A percentile compares a stretch with the other conserved stretches of the same genome.
These are phyloP conservation scores for Evansstolkia leycettana DNA, from an alignment of 495 filamentous ascomycete genomes.

Conservation along the genomic window DNA sequence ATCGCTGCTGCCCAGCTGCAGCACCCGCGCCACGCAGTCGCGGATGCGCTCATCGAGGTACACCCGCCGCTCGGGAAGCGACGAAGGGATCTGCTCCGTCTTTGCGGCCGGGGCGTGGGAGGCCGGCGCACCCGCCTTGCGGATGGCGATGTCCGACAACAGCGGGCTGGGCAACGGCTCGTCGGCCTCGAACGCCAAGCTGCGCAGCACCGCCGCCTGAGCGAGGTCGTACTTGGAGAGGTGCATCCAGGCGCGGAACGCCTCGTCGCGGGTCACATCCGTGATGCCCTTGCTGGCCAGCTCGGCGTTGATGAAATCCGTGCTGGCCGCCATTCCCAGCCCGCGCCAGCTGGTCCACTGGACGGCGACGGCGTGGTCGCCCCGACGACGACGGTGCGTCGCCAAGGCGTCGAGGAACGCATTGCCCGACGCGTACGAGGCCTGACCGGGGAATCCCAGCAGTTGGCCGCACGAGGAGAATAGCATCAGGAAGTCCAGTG, in stretches of 20 bases:
- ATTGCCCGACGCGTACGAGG: constrained; percentile 22
- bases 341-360: constrained; percentile 35
- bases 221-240: constrained; percentile 18
- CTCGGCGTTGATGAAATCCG: constrained; percentile 29
- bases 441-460: constrained; percentile 22
- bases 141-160: constrained; percentile 20
- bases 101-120: neutral
- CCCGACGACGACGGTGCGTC: constrained; percentile 12
- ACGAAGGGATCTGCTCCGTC: constrained; percentile 4
- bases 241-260: constrained; percentile 30
- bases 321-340: constrained; percentile 25
- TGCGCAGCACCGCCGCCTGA: constrained; percentile 25
- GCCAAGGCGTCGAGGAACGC: constrained; percentile 27
- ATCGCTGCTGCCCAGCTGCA: constrained; percentile 13
- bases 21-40: constrained; percentile 13
- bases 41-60: constrained; percentile 15
- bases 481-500: constrained; percentile 24
- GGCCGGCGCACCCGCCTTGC: constrained; percentile 2
- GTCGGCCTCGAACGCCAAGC: constrained; percentile 10
- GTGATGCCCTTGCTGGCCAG: constrained; percentile 31
- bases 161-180: constrained; percentile 15
- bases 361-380: constrained; percentile 27
- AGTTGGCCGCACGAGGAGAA: constrained; percentile 28
- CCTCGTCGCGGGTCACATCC: constrained; percentile 27
- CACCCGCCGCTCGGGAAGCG: constrained; percentile 11